Conservation (phyloP, 2,329 filamentous ascomycete species). For the Taxawa tesnikishii region DNA sequence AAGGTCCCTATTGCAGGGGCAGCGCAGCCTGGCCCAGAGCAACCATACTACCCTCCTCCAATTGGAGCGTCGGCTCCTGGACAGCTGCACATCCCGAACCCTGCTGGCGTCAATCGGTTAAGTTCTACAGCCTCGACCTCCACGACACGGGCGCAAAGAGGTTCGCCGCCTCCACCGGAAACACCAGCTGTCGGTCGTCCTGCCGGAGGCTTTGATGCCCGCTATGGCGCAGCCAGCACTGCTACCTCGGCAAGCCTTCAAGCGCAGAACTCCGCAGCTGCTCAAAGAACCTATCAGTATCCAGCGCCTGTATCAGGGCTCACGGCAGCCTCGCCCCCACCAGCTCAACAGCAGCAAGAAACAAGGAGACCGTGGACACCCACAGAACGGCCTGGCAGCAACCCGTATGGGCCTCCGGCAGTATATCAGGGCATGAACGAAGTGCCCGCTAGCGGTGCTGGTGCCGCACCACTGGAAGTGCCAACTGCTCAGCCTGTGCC, state of each 20-base stretch:
- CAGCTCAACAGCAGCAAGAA: constrained; percentile 22
- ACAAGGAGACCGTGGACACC: constrained; percentile 76
- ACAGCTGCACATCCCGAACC: constrained; percentile 34
- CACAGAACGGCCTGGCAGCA: constrained; percentile 75
- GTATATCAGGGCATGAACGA: constrained; percentile 80
- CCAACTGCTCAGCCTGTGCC: constrained; percentile 1
- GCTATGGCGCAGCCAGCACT: constrained; percentile 62
- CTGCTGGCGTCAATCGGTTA: constrained; percentile 45
- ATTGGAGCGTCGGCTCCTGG: constrained; percentile 13
- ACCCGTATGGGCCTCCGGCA: constrained; percentile 79
- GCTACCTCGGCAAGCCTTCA: constrained; percentile 32
- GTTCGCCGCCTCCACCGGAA: constrained; percentile 88
- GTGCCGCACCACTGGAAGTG: constrained; percentile 31
- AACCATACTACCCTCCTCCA: constrained; percentile 52
- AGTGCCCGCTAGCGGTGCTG: constrained; percentile 38
- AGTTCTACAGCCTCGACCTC: constrained; percentile 84
- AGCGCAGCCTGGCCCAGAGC: constrained; percentile 13
- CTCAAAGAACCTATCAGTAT: constrained; percentile 73
- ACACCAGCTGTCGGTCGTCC: constrained; percentile 74
- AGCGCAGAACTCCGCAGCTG: constrained; percentile 65
- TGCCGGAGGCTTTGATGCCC: constrained; percentile 49
- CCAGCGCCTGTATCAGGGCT: constrained; percentile 26
- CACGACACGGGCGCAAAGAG: constrained; percentile 80
- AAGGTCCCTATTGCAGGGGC: constrained; percentile 11
- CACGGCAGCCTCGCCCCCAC: constrained; percentile 35